Evolutionary conservation across 2,329 filamentous ascomycete species (phyloP).

Genomic region (Cadophora malorum): DNA sequence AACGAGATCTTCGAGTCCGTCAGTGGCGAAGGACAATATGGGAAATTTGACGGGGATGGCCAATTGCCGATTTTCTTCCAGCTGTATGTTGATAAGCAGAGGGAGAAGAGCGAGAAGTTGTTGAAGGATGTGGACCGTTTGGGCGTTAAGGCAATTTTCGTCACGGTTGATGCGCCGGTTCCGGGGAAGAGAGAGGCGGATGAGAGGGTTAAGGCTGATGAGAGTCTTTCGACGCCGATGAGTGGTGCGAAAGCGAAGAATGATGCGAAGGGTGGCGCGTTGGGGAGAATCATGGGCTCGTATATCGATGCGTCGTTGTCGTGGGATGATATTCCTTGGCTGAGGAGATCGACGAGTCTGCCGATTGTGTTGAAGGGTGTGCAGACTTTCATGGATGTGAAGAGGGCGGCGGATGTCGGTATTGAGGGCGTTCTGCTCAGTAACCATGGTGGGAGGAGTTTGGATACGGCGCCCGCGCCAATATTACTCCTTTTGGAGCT

Average conservation of each 20-base stretch:
- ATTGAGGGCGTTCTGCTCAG: conserved; percentile 72
- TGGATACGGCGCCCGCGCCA: conserved; percentile 58
- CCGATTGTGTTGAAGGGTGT: conserved; percentile 73
- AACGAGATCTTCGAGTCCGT: conserved; percentile 54
- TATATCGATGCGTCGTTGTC: conserved; percentile 63
- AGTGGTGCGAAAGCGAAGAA: conserved; percentile 56
- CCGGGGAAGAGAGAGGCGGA: conserved; percentile 60
- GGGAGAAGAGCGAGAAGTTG: conserved; percentile 56
- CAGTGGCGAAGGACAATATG: conserved; percentile 32
- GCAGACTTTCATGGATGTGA: conserved; percentile 70
- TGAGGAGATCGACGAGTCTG: conserved; percentile 62
- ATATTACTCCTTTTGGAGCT: conserved; percentile 68
- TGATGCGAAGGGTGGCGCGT: conserved; percentile 60
- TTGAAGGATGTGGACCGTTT: conserved; percentile 53
- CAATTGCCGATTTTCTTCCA: conserved; percentile 57
- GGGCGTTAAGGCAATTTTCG: conserved; percentile 59
- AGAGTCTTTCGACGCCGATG: conserved; percentile 55
- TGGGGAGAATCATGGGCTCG: conserved; percentile 61
- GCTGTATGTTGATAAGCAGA: conserved; percentile 65
- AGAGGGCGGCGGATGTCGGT: conserved; percentile 62
- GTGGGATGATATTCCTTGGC: conserved; percentile 72
- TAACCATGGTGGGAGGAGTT: conserved; percentile 71
- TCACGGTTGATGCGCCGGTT: conserved; percentile 65
- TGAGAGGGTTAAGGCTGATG: conserved; percentile 54
- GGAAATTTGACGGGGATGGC: conserved; percentile 18